Evolutionary conservation across 768 basidiomycete genomes (phyloP).

Genomic region (Amanita polypyramis): DNA sequence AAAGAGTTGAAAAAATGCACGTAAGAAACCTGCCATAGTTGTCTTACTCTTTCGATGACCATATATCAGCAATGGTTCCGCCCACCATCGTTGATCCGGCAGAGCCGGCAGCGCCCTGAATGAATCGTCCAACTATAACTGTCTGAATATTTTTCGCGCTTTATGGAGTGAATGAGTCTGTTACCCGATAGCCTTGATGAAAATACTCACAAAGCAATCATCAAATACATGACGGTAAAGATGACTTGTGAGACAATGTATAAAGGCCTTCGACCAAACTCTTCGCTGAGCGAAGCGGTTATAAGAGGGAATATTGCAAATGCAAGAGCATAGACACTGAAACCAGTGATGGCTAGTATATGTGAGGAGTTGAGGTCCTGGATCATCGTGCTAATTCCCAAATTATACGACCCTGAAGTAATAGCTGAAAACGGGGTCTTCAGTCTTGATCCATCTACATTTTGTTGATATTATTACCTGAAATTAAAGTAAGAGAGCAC

Average conservation of each 20-base stretch:
- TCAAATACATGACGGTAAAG: slow-evolving; percentile 42
- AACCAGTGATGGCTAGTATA: slow-evolving; percentile 36
- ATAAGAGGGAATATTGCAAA: too few species aligned
- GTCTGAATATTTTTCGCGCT: slow-evolving; percentile 44
- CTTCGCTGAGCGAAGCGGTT: too few species aligned
- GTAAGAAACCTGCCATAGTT: background rate
- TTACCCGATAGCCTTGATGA: background rate
- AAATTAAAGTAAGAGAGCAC: slow-evolving; percentile 34
- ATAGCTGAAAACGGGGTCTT: too few species aligned
- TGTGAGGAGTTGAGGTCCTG: slow-evolving; percentile 33
- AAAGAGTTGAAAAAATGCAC: background rate
- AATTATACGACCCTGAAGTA: slow-evolving; percentile 39
- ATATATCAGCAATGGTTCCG: too few species aligned
- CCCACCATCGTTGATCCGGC: slow-evolving; percentile 64
- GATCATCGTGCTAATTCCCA: slow-evolving; percentile 50
- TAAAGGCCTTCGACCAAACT: too few species aligned
- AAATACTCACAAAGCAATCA: slow-evolving; percentile 29
- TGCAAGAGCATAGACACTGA: slow-evolving; percentile 46
- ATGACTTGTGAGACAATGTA: slow-evolving; percentile 35
- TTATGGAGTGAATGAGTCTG: slow-evolving; percentile 14
- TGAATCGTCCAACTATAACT: slow-evolving; percentile 52
- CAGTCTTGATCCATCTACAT: slow-evolving; percentile 28
- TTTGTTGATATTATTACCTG: slow-evolving; percentile 23
- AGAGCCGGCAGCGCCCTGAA: slow-evolving; percentile 58
- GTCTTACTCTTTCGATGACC: slow-evolving; percentile 42